Base-by-base conservation (phyloP, 495 filamentous ascomycete genomes). In the Annulohypoxylon maeteangense region DNA sequence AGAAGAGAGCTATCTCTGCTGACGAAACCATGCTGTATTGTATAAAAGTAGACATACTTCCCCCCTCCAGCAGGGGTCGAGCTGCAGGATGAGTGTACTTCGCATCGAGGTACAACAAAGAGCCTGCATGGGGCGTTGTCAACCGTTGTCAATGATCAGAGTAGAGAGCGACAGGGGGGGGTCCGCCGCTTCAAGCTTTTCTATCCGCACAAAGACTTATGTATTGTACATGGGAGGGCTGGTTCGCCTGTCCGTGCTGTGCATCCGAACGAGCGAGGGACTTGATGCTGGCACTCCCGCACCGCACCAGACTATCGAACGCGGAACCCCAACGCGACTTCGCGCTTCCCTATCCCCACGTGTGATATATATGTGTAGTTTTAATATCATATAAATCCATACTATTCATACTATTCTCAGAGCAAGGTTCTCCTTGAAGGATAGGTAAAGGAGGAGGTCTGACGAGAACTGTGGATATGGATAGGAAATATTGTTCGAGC, bases 111-210 rank as follows among this genome's bases (percentile, higher is more conserved):
- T 73, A 73, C 70, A 73, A 47, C 65, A 65, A 73, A 60, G 50
- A 56, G 65, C 57, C 50, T 73, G 57, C 70, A 73, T 73, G 70
- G 70, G 55, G 65, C 65, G 70, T 69, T 73, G 65, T 62, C 50
- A 54, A 54, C 50, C 50, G 50, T 20, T 54, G 50, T 54, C 65
- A 68, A 73, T 42, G 65, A 73, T 67, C 61, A 68, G 16, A 68
- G 59, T 16, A 65, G 65, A 68, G 42, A 65, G 29, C 22, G 62
- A 69, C 70, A 73, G 70, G 70, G 70, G 70, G 7, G 47, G n/a
- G n/a, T n/a, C 27, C n/a, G 23, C 32, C 54, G 29, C 70, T 73
- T 69, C 65, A 73, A 73, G 70, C 65, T 69, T 73, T 73, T 69
- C 65, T 69, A 73, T 56, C 70, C 70, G 51, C 62, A 47, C 53